Base-by-base conservation (phyloP, 495 filamentous ascomycete genomes). In the Aspergillus kassunensis region DNA sequence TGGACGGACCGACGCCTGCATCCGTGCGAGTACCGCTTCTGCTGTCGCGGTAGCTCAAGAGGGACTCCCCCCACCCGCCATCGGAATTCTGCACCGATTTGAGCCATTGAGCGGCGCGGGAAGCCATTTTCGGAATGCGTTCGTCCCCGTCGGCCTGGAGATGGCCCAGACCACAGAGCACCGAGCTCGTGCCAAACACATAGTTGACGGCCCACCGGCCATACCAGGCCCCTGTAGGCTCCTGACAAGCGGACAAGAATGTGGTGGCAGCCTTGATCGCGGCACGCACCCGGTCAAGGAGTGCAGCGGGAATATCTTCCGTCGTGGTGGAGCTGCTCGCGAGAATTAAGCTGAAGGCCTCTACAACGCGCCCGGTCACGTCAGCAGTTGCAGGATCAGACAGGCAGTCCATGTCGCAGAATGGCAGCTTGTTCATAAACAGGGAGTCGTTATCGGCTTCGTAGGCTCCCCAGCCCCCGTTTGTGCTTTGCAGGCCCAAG, bases 381-480 rank as follows among this genome's bases (percentile, higher is more conserved):
- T 75, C 72, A 0, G 73, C 61, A 5, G 51, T 59, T 2, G 61
- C 63, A 1, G 64, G 57, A 35, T 73, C 69, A 29, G 62, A 65
- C 13, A 77, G 51, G 31, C 45, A 57, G n/a, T 68, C 64, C 71
- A 74, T 76, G 41, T 77, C 72, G 37, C 54, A 65, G 58, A 77
- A 75, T 2, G 71, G 66, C 15, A 69, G 68, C 25, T 66, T 63
- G 40, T 76, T 68, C 4, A 75, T 47, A 29, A 60, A 76, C 6
- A 68, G 34, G 16, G 62, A 58, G 51, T 74, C 56, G 44, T 74
- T 72, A 2, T 68, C 56, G 6, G 45, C 24, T 39, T 77, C 74
- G 25, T 74, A 75, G 0, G 71, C 66, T 20, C 57, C 71, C 71
- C 71, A 77, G 0, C 72, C 74, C 12, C 70, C 71, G 31, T 77